Conservation (phyloP, 805 yeast species). For the Scheffersomyces lignosus region DNA sequence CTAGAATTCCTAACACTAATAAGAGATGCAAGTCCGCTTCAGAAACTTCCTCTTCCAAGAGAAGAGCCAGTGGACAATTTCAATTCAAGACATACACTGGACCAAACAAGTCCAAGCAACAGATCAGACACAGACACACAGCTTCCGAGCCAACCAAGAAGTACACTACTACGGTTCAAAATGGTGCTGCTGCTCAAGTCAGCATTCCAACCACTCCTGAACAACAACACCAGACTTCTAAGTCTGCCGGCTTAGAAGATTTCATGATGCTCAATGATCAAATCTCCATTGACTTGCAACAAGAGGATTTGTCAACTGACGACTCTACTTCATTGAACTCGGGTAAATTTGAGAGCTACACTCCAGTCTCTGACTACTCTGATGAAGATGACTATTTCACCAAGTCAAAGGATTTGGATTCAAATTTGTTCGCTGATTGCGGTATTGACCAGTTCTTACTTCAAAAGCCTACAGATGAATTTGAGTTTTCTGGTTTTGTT, state of each 20-base stretch:
- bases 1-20: slow-evolving; percentile 11
- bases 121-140: slow-evolving; percentile 21
- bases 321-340: slow-evolving; percentile 4
- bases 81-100: slow-evolving; percentile 33
- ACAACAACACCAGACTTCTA: neutral
- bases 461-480: slow-evolving; percentile 26
- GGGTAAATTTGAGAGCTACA: slow-evolving; percentile 10
- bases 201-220: slow-evolving; percentile 5
- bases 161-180: neutral
- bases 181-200: neutral
- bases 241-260: slow-evolving; percentile 23
- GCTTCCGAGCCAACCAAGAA: slow-evolving; percentile 20
- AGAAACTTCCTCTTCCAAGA: slow-evolving; percentile 14
- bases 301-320: slow-evolving; percentile 8
- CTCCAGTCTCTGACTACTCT: slow-evolving; percentile 24
- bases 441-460: slow-evolving; percentile 24
- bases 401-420: slow-evolving; percentile 14
- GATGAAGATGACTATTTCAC: slow-evolving; percentile 15
- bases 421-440: slow-evolving; percentile 12
- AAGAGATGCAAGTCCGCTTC: slow-evolving; percentile 29
- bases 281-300: slow-evolving; percentile 10
- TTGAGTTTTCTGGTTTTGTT: slow-evolving; percentile 26
- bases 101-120: slow-evolving; percentile 20
- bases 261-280: slow-evolving; percentile 29
- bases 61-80: slow-evolving; percentile 18